Conservation (phyloP, 2,329 filamentous ascomycete species). For the Sporothrix brasiliensis region DNA sequence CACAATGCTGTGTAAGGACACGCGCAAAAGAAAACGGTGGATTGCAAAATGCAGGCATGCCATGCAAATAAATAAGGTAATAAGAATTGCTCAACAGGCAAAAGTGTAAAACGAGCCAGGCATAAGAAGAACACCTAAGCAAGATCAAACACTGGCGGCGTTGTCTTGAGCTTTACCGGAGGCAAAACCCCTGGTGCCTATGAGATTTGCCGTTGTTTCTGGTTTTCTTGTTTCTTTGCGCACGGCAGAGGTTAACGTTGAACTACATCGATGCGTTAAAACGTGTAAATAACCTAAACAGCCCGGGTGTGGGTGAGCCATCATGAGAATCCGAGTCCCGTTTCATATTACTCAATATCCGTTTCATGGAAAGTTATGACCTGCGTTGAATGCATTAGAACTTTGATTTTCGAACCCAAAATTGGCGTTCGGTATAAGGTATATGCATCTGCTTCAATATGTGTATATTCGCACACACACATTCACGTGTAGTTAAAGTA, state of each 20-base stretch:
- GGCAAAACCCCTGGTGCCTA: not conserved
- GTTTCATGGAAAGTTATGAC: no score
- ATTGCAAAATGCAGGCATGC: no score
- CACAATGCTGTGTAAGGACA: not conserved
- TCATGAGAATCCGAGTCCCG: not conserved
- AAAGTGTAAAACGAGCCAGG: not conserved
- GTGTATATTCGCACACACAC: no score
- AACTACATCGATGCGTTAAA: not conserved
- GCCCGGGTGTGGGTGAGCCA: not conserved
- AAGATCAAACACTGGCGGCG: conserved; percentile 23
- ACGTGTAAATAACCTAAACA: not conserved
- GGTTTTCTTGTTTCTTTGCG: not conserved
- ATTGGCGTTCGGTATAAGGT: no score
- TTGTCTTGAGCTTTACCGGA: conserved; percentile 9
- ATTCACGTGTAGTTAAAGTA: not conserved
- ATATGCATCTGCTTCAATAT: no score
- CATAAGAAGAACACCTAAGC: not conserved
- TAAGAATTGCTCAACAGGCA: not conserved
- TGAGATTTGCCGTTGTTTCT: not conserved
- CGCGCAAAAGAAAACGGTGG: not conserved
- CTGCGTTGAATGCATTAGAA: no score
- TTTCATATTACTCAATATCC: no score
- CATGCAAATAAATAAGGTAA: not conserved
- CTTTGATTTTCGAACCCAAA: no score
- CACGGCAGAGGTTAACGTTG: conserved; percentile 13